phyloP scores from a whole-genome alignment of 805 yeast species.

The Pichia sporocuriosa region DNA sequence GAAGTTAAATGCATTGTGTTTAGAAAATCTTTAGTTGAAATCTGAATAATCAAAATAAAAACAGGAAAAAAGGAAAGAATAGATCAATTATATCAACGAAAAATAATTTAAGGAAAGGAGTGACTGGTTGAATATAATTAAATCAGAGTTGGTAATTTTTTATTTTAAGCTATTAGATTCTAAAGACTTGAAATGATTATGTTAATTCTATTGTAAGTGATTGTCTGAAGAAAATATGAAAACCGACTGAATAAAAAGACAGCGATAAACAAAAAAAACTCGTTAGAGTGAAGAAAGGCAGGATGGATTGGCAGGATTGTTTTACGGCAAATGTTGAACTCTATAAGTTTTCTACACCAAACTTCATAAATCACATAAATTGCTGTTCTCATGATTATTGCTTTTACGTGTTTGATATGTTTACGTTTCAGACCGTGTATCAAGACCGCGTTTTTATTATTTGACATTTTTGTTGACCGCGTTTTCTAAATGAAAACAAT shows the following conservation, averaged over 20 bases:
- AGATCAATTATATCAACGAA: slow-evolving; percentile 3
- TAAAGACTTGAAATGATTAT: background rate
- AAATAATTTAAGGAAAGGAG: slow-evolving; percentile 7
- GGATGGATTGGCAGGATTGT: too few species aligned
- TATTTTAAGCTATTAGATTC: background rate
- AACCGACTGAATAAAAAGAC: too few species aligned
- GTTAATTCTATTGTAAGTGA: background rate
- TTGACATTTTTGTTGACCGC: background rate
- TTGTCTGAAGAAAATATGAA: background rate
- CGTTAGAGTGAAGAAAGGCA: too few species aligned
- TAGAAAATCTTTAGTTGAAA: background rate
- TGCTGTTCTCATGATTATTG: too few species aligned
- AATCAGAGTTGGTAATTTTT: slow-evolving; percentile 1
- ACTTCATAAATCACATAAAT: too few species aligned
- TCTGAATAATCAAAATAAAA: background rate
- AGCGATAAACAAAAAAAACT: background rate
- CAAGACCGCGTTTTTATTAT: too few species aligned
- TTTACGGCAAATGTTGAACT: too few species aligned
- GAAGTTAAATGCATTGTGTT: slow-evolving; percentile 15
- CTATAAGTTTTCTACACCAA: too few species aligned
- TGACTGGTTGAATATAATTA: slow-evolving; percentile 10
- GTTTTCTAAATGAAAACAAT: too few species aligned
- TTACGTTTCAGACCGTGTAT: background rate
- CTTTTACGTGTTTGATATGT: background rate
- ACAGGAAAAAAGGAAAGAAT: slow-evolving; percentile 3